phyloP scores from a whole-genome alignment of 257 asterid species.

The Solanum ossicruentum region DNA sequence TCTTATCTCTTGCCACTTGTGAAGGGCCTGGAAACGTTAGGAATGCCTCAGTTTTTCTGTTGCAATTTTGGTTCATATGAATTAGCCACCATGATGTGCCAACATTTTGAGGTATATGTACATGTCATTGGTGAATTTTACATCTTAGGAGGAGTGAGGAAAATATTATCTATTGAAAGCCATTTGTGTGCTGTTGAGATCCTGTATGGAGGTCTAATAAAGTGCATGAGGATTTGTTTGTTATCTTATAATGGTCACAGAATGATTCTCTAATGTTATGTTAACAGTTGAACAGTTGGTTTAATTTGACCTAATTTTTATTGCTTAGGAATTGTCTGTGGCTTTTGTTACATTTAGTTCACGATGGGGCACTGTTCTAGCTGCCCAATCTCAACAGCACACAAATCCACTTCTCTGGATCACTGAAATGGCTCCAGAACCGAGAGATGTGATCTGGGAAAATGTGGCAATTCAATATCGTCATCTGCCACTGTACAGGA shows the following conservation, averaged over 20 bases:
- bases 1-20: not conserved
- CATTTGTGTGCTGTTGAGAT: not conserved
- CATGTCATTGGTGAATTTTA: not conserved
- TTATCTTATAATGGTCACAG: not conserved
- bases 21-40: not conserved
- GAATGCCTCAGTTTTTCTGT: not conserved
- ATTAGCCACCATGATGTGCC: not conserved
- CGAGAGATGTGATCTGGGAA: constrained; percentile 82
- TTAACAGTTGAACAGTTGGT: not conserved
- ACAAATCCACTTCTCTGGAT: constrained; percentile 73
- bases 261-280: not conserved
- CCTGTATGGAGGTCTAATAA: not conserved
- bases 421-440: constrained; percentile 93
- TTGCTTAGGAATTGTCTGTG: constrained; percentile 56
- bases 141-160: not conserved
- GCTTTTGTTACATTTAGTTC: constrained; percentile 86
- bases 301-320: not conserved
- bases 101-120: not conserved
- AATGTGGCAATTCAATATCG: constrained; percentile 48
- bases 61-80: not conserved
- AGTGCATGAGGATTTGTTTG: not conserved
- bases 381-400: constrained; percentile 89
- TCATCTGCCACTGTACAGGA: constrained; percentile 48
- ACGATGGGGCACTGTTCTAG: constrained; percentile 92
- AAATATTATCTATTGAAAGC: not conserved